Base-by-base conservation (phyloP, 2,329 filamentous ascomycete species). In the Westerdykella aurantiaca region DNA sequence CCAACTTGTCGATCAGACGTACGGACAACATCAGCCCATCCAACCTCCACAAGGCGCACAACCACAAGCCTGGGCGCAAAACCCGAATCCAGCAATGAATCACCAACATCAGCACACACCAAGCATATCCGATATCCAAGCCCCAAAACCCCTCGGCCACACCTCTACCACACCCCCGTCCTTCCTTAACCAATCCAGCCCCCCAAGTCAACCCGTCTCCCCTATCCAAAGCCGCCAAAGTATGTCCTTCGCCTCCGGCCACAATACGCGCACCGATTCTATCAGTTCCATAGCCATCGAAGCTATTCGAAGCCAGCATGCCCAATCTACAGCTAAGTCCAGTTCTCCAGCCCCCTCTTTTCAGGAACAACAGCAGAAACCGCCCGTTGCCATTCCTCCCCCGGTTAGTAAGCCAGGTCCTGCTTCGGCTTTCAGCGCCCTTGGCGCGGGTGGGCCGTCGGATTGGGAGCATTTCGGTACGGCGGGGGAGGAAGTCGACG, bases 401-500 rank as follows among this genome's bases (percentile, higher is more conserved):
- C 60, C 45, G 37, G 21, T 41, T 23, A 21, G 38, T 55, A 31
- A 55, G 52, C 37, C 56, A 53, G 37, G 60, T 58, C 37, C 57
- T 34, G 51, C 53, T 10, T 58, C 62, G 1, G 61, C 47, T 17
- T 63, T 62, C 34, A 65, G 61, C 37, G 63, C 58, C 11, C 43
- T 68, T 3, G 63, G 63, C 6, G 49, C 48, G 34, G 66, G 66
- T 6, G 62, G 59, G 2, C 66, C 66, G 4, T 66, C 62, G 9
- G 66, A 67, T 31, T 68, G 66, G 66, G 64, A 68, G 38, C 64
- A 57, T 29, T 60, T 68, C 48, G 63, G 63, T 10, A 49, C 39
- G 6, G 53, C 43, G 6, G 59, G 57, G n/a, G 53, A 54, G 4
- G 64, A 67, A 35, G 56, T 67, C 29, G 64, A 67, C 31, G 64